These are phyloP conservation scores for Beauveria sp. DNA, from an alignment of 2,329 filamentous ascomycete species.

Conservation along the genomic window DNA sequence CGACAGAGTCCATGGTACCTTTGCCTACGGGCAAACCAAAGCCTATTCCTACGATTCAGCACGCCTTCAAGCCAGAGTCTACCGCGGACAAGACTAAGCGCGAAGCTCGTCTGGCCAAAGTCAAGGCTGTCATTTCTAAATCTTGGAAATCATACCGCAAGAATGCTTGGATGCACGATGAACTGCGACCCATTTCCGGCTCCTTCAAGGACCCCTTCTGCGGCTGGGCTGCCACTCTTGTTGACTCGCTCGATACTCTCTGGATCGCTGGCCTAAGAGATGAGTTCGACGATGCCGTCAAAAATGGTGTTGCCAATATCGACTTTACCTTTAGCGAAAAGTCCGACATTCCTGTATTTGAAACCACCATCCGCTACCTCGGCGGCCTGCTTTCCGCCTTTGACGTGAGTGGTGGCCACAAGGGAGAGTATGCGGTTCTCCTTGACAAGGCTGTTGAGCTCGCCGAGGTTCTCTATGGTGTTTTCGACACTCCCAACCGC, in stretches of 20 bases:
- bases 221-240: constrained; percentile 81
- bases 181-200: constrained; percentile 66
- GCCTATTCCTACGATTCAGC: constrained; percentile 69
- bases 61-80: constrained; percentile 60
- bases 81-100: constrained; percentile 53
- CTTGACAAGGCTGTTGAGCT: constrained; percentile 73
- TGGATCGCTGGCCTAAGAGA: constrained; percentile 78
- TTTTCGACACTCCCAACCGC: constrained; percentile 87
- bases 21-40: constrained; percentile 67
- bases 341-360: constrained; percentile 75
- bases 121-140: constrained; percentile 67
- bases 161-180: constrained; percentile 79
- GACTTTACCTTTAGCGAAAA: constrained; percentile 67
- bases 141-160: constrained; percentile 78
- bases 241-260: constrained; percentile 74
- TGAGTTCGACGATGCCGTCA: constrained; percentile 73
- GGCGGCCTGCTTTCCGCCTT: constrained; percentile 81
- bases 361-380: constrained; percentile 85
- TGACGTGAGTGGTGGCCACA: constrained; percentile 63
- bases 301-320: constrained; percentile 56
- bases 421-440: constrained; percentile 53
- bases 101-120: constrained; percentile 52
- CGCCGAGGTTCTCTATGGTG: constrained; percentile 70
- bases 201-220: constrained; percentile 73
- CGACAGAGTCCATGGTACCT: constrained; percentile 59